phyloP scores from a whole-genome alignment of 2,329 filamentous ascomycete genomes.

The Colletotrichum lentis region DNA sequence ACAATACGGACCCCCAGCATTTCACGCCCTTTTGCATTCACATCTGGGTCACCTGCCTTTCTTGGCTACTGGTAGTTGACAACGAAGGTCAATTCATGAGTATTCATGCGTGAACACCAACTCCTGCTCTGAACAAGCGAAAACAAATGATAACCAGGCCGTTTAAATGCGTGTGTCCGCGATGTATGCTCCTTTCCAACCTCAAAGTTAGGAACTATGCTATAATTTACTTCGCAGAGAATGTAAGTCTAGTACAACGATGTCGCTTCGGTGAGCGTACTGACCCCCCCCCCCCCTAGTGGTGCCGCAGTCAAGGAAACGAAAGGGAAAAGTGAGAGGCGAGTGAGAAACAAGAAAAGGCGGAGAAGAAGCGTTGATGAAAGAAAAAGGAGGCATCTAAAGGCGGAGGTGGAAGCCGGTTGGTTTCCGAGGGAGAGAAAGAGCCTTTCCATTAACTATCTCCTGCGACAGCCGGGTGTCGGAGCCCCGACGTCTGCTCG shows the following conservation, averaged over 20 bases:
- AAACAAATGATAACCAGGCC: background rate
- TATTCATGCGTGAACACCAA: too few species aligned
- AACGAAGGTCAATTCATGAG: background rate
- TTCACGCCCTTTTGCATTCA: too few species aligned
- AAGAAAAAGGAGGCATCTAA: too few species aligned
- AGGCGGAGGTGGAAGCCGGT: background rate
- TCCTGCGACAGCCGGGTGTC: background rate
- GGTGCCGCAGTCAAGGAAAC: background rate
- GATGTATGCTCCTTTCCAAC: background rate
- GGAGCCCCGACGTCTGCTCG: background rate
- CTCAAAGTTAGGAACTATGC: background rate
- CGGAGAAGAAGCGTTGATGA: too few species aligned
- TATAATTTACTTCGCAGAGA: constrained; percentile 3
- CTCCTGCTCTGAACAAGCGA: background rate
- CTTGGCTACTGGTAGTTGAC: too few species aligned
- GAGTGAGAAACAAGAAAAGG: background rate
- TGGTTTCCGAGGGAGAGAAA: background rate
- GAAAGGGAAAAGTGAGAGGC: background rate
- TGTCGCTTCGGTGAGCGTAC: background rate
- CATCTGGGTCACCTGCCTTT: too few species aligned
- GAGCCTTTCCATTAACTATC: too few species aligned
- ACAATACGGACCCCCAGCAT: too few species aligned
- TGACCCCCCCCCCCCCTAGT: too few species aligned
- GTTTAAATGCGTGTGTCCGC: background rate
- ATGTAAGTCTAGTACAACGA: constrained; percentile 14